Evolutionary conservation across 148 eudicot genomes (phyloP).

Genomic region (Chenopodium berlandieri): DNA sequence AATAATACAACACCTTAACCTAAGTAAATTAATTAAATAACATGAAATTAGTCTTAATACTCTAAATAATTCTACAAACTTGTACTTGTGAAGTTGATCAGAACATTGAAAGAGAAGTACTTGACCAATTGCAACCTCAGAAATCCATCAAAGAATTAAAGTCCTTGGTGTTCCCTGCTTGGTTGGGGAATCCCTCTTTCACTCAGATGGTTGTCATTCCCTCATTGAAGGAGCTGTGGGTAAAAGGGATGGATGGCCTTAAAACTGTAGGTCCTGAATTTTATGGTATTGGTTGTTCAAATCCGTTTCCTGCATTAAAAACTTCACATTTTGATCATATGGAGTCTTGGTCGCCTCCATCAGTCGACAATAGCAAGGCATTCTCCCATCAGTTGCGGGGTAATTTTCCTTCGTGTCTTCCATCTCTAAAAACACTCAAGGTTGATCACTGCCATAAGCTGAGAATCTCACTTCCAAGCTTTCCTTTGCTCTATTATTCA

Average conservation of each 20-base stretch:
- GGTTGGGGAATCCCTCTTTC: neutral
- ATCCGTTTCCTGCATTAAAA: conserved; percentile 2
- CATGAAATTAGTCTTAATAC: too few relatives aligned
- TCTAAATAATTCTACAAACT: too few relatives aligned
- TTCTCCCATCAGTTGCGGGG: neutral
- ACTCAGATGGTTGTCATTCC: neutral
- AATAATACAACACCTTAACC: too few relatives aligned
- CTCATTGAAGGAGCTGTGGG: neutral
- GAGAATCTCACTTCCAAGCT: neutral
- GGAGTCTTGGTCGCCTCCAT: neutral
- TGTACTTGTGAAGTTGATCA: neutral
- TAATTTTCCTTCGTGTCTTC: neutral
- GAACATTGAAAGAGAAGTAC: neutral
- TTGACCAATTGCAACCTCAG: neutral
- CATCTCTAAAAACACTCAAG: neutral
- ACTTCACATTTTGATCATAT: neutral
- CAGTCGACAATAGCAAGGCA: neutral
- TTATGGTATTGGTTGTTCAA: neutral
- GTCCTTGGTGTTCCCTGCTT: neutral
- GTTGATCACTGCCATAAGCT: neutral
- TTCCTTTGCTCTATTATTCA: neutral
- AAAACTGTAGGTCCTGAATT: neutral
- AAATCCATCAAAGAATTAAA: neutral
- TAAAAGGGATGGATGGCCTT: neutral
- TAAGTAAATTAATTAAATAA: too few relatives aligned